Base-by-base conservation (phyloP, 2,329 filamentous ascomycete genomes). In the Penicillium sclerotiorum region DNA sequence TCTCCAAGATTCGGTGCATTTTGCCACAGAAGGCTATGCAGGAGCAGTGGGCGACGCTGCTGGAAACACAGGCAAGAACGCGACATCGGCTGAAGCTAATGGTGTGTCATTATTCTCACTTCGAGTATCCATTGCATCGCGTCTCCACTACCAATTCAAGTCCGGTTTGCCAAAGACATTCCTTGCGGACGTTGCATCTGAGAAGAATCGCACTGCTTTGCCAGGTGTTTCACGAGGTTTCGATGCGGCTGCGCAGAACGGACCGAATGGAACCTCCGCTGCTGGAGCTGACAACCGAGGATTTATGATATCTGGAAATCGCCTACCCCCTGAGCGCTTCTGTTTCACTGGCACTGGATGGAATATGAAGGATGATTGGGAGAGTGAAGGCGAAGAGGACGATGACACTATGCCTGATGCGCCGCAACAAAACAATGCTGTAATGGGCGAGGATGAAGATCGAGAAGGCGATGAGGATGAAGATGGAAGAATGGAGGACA, bases 311-410 rank as follows among this genome's bases (percentile, higher is more conserved):
- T 74, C 76, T 60, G 83, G 83, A 2, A 72, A 86, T 50, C 72
- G 82, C 49, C 63, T 86, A 61, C 84, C 84, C 53, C 80, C 80
- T 12, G 84, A 86, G 74, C 72, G 82, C 65, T 86, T 84, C 60
- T 82, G 80, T 65, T 69, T 83, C 42, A 83, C 80, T 3, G 81
- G 81, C 0, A 72, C 73, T 8, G 79, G 76, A 27, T 84, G 80
- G 81, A 74, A 76, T 30, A 65, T 84, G 67, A 77, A 76, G 63
- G 79, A 82, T 50, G 79, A 81, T 60, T 83, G 80, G 80, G 79
- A 81, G 45, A 79, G 76, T 59, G 79, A 82, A 44, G 76, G 72
- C 0, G 78, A 80, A 47, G 75, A 77, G 55, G 74, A 75, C 38
- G 55, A 62, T n/a, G 50, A 54, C 12, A n/a, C n/a, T n/a, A 49